Evolutionary conservation across 805 yeast genomes (phyloP).

Genomic region (Sungouiozyma ichnusensis): DNA sequence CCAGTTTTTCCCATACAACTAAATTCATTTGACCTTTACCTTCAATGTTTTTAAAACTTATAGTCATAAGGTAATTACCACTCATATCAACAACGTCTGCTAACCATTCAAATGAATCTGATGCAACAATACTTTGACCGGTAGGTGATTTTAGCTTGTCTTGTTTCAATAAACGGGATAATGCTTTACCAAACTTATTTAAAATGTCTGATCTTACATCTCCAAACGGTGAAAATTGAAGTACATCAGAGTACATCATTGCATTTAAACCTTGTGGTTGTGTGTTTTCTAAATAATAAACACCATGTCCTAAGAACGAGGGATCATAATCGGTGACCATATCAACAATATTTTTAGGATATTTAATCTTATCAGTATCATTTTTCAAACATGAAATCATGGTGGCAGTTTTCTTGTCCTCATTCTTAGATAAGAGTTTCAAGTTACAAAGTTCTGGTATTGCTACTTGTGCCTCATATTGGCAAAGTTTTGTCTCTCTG

Average conservation of each 20-base stretch:
- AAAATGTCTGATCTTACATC: conserved; percentile 1
- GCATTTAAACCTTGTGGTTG: neutral
- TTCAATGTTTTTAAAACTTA: conserved; percentile 3
- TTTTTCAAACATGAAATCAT: conserved; percentile 9
- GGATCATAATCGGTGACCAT: conserved; percentile 16
- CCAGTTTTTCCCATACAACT: neutral
- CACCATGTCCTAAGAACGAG: conserved; percentile 19
- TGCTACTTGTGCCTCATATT: conserved; percentile 41
- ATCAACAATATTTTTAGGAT: conserved; percentile 6
- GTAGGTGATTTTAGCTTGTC: conserved; percentile 12
- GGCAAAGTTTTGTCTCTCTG: conserved; percentile 47
- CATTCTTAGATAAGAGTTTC: conserved; percentile 21
- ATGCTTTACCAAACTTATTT: conserved; percentile 14
- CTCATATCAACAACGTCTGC: conserved; percentile 21
- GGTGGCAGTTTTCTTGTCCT: conserved; percentile 15
- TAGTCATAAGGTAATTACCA: conserved; percentile 17
- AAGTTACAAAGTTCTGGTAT: conserved; percentile 40
- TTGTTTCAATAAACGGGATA: conserved; percentile 14
- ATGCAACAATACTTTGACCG: conserved; percentile 11
- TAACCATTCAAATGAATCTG: conserved; percentile 26
- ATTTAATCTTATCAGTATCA: neutral
- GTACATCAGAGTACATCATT: conserved; percentile 3
- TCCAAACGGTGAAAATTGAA: neutral
- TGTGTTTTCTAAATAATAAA: conserved; percentile 15
- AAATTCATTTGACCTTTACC: conserved; percentile 1